Base-by-base conservation (phyloP, 148 eudicot genomes). In the Persicaria maculosa region DNA sequence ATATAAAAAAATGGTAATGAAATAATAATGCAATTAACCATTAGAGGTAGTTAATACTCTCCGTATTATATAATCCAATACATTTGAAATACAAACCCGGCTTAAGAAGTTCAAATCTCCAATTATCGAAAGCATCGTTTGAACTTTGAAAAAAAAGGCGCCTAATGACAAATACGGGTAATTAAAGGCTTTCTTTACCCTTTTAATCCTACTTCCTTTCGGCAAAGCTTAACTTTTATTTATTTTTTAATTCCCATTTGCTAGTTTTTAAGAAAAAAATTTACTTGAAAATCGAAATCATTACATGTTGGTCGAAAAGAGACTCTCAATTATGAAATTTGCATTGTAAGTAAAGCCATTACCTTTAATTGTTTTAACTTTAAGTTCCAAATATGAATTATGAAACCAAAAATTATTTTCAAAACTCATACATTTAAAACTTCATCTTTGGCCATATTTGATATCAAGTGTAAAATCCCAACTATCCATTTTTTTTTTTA, bases 121-220 rank as follows among this genome's bases (percentile, higher is more conserved):
- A 36, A 40, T 43, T 36, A 40, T 40, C 8, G 17, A 65, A 65
- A 12, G 43, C 70, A 31, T 48, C 12, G 45, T 65, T 65, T 65
- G 46, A 65, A 65, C 46, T 65, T 65, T 65, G 40, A 5, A 65
- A 65, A 8, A 48, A 12, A 9, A 36, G 70, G 70, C 70, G 70
- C 47, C 19, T 14, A 40, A 40, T 65, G 9, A 40, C 70, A 36
- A 65, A 65, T 43, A 43, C 46, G 47, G 43, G 47, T 65, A 65
- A 65, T 65, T 65, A 15, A 14, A 65, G 70, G 19, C 45, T 43
- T 65, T 65, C 46, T 65, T 43, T 65, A 43, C 70, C 69, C 46
- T 31, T 65, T 65, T 2, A 40, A 43, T 17, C 46, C 70, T 40
- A 14, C 46, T 14, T 65, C 43, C 45, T 65, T 65, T 65, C 46